Evolutionary conservation across 441 rosid genomes (phyloP), one percentile per base, ranked within the genome.

Genomic region (Pelargonium australe): DNA sequence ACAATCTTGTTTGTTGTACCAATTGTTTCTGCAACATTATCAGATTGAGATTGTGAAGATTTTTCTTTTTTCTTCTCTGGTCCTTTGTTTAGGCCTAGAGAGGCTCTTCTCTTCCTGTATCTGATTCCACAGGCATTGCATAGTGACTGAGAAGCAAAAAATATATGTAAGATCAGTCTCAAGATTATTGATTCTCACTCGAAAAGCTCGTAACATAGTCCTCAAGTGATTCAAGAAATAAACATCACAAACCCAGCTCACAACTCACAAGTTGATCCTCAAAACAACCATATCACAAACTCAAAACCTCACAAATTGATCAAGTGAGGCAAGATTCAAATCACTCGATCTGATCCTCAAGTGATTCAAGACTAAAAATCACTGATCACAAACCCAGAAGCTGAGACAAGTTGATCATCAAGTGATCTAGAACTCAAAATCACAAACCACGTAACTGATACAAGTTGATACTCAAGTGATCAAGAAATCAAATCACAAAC

Each of bases 101-200:
- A 55, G 9, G 61, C 23, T 55, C 61, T 55, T 55, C 61, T 55
- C 61, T 55, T 55, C 61, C 61, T 55, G 61, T 55, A 55, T 23
- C 61, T 55, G 20, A 55, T 55, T 23, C 61, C 61, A 14, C 61
- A 55, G 19, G 61, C 61, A 55, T 55, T 55, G 61, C 61, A 55
- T 23, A 55, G 61, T 14, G 61, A 55, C 61, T 55, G 61, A 6
- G 8, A 14, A 55, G 61, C 7, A 17, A 55, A 1, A 14, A 53
- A 0, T 2, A 16, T 51, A 16, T 14, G 6, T 5, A 16, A 16
- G 23, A 55, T 6, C 20, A 55, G 19, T 9, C 61, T 23, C 5
- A 5, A 55, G 25, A 16, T 55, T 9, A 55, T 2, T 11, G 53
- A 45, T 11, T 45, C 53, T 11, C 53, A 53, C 16, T 8, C n/a